Base-by-base conservation (phyloP, 2,329 filamentous ascomycete genomes). In the Paraphaeosphaeria sporulosa region DNA sequence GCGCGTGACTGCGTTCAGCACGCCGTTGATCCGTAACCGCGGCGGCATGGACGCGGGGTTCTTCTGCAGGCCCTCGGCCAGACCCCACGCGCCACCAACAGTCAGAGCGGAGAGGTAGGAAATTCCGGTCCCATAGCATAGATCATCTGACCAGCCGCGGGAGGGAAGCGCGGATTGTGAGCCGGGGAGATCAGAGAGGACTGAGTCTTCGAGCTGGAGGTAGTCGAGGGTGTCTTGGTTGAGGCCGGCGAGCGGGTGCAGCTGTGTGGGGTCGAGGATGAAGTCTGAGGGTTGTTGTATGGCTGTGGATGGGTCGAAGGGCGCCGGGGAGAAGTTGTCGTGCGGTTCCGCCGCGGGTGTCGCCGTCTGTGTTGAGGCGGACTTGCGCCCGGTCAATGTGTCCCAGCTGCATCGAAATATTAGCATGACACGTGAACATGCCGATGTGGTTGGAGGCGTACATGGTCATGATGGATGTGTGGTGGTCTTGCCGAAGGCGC, bases 151-250 rank as follows among this genome's bases (percentile, higher is more conserved):
- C 89, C 96, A 99, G 77, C 95, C 95, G 78, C 95, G 90, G 58
- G 94, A 97, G 46, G 96, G 95, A 57, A 99, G 87, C 57, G 94
- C 90, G 46, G 94, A 96, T 77, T 92, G 91, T 61, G 89, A 86
- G 73, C 93, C 94, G 51, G 94, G 93, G 21, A 96, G 86, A 73
- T 96, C 89, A 63, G 93, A 93, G 60, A 97, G 88, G 30, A 90
- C 87, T 52, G 93, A 92, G 77, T 99, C 96, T 81, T 99, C 95
- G 74, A 99, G 89, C 27, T 90, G 90, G 66, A 99, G 87, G 80
- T 99, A 99, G 79, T 99, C 95, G 72, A 99, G 89, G 0, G 91
- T 92, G 71, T 97, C 92, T 82, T 92, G 89, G 82, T 97, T 93
- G 64, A 99, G 84, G 68, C 95, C 95, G 57, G 95, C 93, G 58